A percentile compares a stretch with the other conserved stretches of the same genome.
Evolutionary conservation across 768 basidiomycete genomes (phyloP).

Genomic region (Leccinum variicolor): DNA sequence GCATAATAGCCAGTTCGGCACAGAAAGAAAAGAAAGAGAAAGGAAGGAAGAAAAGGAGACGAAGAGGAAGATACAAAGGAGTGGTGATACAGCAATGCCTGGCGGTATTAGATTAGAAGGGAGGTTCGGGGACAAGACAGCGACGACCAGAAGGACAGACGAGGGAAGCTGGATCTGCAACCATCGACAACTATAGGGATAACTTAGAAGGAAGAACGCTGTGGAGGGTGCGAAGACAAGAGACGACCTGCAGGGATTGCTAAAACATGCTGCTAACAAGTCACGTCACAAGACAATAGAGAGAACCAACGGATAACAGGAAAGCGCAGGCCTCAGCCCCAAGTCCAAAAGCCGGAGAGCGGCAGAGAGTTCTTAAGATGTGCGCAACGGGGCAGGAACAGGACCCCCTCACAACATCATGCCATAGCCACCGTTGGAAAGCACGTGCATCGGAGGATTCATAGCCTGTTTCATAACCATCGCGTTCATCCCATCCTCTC

Average conservation of each 20-base stretch:
- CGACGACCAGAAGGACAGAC: not conserved
- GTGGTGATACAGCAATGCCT: conserved; percentile 25
- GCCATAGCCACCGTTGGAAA: conserved; percentile 36
- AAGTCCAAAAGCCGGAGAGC: conserved; percentile 11
- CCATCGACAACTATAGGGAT: conserved; percentile 15
- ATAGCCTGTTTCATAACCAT: conserved; percentile 36
- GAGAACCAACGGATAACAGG: conserved; percentile 11
- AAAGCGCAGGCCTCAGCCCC: conserved; percentile 12
- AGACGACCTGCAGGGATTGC: not conserved
- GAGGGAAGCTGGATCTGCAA: conserved; percentile 3
- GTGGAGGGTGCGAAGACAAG: conserved; percentile 2
- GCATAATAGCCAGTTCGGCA: conserved; percentile 10
- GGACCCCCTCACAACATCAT: conserved; percentile 34
- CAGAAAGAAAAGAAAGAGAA: not conserved
- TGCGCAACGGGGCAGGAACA: conserved; percentile 11
- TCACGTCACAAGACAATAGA: conserved; percentile 8
- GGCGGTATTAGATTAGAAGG: conserved; percentile 10
- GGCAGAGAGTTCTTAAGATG: conserved; percentile 10
- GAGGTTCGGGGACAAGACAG: conserved; percentile 1
- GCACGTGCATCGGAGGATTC: conserved; percentile 36
- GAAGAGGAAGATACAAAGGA: conserved; percentile 15
- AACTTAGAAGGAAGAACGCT: conserved; percentile 1
- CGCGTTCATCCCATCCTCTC: conserved; percentile 30
- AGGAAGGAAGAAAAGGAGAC: no score
- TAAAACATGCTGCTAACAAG: conserved; percentile 15